Base-by-base conservation (phyloP, 352 stramenopile species). In the Pythium aquatile region DNA sequence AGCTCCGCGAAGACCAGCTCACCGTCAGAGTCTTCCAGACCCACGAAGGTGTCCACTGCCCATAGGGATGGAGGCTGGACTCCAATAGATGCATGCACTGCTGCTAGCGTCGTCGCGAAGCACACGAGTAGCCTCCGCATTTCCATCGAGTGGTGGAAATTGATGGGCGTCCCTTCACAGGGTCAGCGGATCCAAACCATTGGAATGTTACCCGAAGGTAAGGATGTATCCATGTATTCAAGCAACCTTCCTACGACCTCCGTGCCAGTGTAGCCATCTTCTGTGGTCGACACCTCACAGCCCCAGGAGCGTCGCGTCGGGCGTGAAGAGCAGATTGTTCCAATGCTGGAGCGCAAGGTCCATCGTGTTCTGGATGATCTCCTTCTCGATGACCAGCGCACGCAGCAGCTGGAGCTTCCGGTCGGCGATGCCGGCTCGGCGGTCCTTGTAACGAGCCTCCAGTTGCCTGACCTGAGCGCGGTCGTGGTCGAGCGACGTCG, bases 331-430 rank as follows among this genome's bases (percentile, higher is more conserved):
- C 42, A 90, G 69, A 0, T 65, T 65, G 32, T 65, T 69, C 81
- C 81, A 90, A 33, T 83, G 66, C 24, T 76, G 61, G 54, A 76
- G 48, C 16, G 70, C 77, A 14, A 86, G 63, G 14, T 76, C 58
- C 59, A 86, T 73, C 13, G 79, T 76, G 61, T 87, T 57, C 28
- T 80, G 69, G 14, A 90, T 56, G 56, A 88, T 86, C 42, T 79
- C 58, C 53, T 90, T 90, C 65, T 90, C 81, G 55, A 82, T 66
- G 49, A 86, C 60, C 1, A 90, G 68, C 14, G 72, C 67, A 30
- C 73, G 76, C n/a, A 75, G 58, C 0, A 86, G 70, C 6, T 90
- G 70, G 1, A 69, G 30, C 24, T 51, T 54, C 5, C 44, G 61
- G 44, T 60, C 37, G 7, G 48, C 66, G 14, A 57, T 40, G 5